A percentile compares a stretch with the other conserved stretches of the same genome.
Evolutionary conservation across 176 grass and related monocot genomes (phyloP).

Genomic region (Hordeum marinum): DNA sequence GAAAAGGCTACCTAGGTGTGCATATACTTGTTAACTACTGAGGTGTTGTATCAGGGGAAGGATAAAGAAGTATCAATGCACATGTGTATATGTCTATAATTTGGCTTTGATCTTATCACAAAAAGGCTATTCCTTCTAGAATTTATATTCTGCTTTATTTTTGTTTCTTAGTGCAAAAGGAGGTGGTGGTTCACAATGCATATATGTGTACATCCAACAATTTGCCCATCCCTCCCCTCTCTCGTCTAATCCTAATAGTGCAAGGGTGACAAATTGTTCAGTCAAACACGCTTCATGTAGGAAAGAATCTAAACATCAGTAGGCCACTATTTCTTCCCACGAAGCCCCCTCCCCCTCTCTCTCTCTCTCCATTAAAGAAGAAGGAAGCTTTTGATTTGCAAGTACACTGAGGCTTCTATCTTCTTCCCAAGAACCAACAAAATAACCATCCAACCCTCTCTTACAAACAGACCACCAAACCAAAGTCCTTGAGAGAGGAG

Average conservation of each 20-base stretch:
- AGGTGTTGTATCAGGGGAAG: neutral
- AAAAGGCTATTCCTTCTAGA: constrained; percentile 19
- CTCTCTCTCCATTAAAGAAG: constrained; percentile 36
- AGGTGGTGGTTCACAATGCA: constrained; percentile 7
- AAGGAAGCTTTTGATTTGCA: constrained; percentile 18
- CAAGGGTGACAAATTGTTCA: constrained; percentile 79
- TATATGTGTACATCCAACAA: constrained; percentile 39
- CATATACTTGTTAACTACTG: neutral
- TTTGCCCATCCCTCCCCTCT: constrained; percentile 32
- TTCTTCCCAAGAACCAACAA: neutral
- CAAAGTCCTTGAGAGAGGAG: constrained; percentile 22
- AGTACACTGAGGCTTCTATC: constrained; percentile 10
- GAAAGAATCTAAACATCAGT: constrained; percentile 76
- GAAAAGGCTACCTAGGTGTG: neutral
- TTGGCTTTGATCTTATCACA: constrained; percentile 25
- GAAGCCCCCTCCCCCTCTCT: constrained; percentile 32
- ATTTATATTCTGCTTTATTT: neutral
- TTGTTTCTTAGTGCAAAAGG: constrained; percentile 10
- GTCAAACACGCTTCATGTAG: constrained; percentile 98
- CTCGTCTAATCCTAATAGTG: constrained; percentile 66
- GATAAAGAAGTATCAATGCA: neutral
- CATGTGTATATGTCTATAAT: neutral
- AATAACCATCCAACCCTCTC: neutral
- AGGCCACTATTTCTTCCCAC: constrained; percentile 45
- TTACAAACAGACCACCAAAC: neutral